These are phyloP conservation scores for Cerrena zonata DNA, from an alignment of 1,284 basidiomycete genomes.

Conservation along the genomic window DNA sequence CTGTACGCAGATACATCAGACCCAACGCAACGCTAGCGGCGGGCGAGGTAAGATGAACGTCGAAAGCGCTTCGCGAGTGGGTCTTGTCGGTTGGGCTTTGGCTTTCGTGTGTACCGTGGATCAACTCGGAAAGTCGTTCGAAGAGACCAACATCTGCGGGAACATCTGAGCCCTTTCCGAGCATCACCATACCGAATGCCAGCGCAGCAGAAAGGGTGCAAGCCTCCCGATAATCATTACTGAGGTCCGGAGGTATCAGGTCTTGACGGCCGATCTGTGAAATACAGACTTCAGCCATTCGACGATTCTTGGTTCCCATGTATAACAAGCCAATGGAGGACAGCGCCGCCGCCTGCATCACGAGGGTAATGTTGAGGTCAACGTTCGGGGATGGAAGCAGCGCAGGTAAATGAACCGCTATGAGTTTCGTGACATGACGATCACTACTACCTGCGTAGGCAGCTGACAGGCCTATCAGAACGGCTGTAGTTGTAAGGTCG, in stretches of 20 bases:
- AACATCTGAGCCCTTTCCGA: slow-evolving; percentile 75
- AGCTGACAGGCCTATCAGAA: slow-evolving; percentile 86
- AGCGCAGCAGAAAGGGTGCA: slow-evolving; percentile 87
- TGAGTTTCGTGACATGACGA: slow-evolving; percentile 80
- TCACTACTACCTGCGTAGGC: slow-evolving; percentile 89
- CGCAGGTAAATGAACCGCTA: slow-evolving; percentile 90
- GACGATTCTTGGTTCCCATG: slow-evolving; percentile 79
- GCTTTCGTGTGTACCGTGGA: slow-evolving; percentile 55
- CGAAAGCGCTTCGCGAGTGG: slow-evolving; percentile 45
- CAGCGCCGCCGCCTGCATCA: slow-evolving; percentile 87
- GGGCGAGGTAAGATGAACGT: slow-evolving; percentile 83
- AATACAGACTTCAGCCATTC: slow-evolving; percentile 89
- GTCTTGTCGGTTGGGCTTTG: slow-evolving; percentile 22
- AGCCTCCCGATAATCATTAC: slow-evolving; percentile 82
- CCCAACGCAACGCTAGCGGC: slow-evolving; percentile 88
- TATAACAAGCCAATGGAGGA: slow-evolving; percentile 88
- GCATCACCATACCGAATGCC: slow-evolving; percentile 92
- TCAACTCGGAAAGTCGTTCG: slow-evolving; percentile 59
- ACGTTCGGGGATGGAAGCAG: slow-evolving; percentile 82
- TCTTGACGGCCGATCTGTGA: slow-evolving; percentile 77
- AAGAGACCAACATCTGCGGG: slow-evolving; percentile 73
- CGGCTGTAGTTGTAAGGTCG: slow-evolving; percentile 88
- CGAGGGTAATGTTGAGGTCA: slow-evolving; percentile 83
- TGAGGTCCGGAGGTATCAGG: slow-evolving; percentile 74
- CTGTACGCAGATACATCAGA: slow-evolving; percentile 86